Conservation (phyloP, 768 basidiomycete genomes). For the Lactarius pseudohatsudake region DNA sequence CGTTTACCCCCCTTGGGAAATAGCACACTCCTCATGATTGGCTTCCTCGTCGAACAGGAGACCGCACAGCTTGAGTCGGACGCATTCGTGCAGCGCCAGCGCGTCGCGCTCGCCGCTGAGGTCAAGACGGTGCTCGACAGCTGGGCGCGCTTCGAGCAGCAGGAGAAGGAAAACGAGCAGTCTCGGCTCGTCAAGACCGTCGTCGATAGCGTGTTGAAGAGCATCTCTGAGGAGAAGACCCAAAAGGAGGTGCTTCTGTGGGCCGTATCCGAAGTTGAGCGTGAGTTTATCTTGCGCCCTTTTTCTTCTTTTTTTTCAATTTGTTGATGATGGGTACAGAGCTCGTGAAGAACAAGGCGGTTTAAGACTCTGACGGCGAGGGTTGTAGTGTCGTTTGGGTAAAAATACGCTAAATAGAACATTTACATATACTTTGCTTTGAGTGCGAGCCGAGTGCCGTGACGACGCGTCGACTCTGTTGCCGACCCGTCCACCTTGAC, state of each 20-base stretch:
- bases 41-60: conserved; percentile 51
- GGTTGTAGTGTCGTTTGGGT: not conserved
- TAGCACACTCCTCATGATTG: not conserved
- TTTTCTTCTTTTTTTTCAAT: not conserved
- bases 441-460: conserved; percentile 18
- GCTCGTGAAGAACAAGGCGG: conserved; percentile 88
- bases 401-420: conserved; percentile 26
- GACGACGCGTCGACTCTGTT: conserved; percentile 21
- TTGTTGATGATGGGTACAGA: conserved; percentile 45
- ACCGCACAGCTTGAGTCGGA: conserved; percentile 89
- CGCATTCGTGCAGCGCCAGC: conserved; percentile 88
- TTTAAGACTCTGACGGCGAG: conserved; percentile 46
- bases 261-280: conserved; percentile 88
- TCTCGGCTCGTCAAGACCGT: conserved; percentile 84
- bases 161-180: conserved; percentile 96
- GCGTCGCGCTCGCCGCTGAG: conserved; percentile 81
- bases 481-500: not conserved
- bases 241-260: conserved; percentile 79
- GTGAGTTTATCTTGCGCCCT: conserved; percentile 52
- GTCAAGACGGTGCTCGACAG: conserved; percentile 94
- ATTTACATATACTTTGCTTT: conserved; percentile 20
- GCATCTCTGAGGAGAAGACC: conserved; percentile 82
- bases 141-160: conserved; percentile 98
- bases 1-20: conserved; percentile 27
- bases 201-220: conserved; percentile 83